phyloP scores from a whole-genome alignment of 2,329 filamentous ascomycete genomes.

The Sporothrix schenckii region DNA sequence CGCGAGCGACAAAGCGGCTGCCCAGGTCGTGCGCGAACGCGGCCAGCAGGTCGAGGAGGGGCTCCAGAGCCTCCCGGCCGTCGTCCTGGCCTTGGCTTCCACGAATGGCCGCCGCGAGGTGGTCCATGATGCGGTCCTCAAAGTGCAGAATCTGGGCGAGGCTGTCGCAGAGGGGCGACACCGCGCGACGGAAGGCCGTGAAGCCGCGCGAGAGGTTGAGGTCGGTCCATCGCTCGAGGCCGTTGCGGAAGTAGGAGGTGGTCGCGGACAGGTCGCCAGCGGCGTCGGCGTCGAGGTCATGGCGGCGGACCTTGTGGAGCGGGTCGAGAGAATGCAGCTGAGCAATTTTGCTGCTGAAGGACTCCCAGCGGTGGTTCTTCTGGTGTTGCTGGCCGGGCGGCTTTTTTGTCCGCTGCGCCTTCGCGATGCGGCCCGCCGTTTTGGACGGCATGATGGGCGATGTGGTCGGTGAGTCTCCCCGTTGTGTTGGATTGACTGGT shows the following conservation, averaged over 20 bases:
- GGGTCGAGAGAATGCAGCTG: slow-evolving; percentile 90
- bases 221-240: slow-evolving; percentile 86
- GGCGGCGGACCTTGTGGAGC: slow-evolving; percentile 81
- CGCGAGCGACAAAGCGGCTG: slow-evolving; percentile 73
- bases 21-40: slow-evolving; percentile 96
- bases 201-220: slow-evolving; percentile 87
- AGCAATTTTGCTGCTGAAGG: slow-evolving; percentile 85
- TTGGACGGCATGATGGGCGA: slow-evolving; percentile 60
- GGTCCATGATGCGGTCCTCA: slow-evolving; percentile 78
- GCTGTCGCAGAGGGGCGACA: slow-evolving; percentile 80
- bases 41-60: slow-evolving; percentile 82
- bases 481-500: background rate
- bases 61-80: slow-evolving; percentile 80
- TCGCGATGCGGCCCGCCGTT: slow-evolving; percentile 67
- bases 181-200: slow-evolving; percentile 72
- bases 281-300: slow-evolving; percentile 66
- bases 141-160: slow-evolving; percentile 91
- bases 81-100: slow-evolving; percentile 50
- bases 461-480: background rate
- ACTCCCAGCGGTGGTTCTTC: slow-evolving; percentile 87
- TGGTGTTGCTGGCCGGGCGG: slow-evolving; percentile 57
- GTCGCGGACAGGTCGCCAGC: slow-evolving; percentile 73
- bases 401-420: slow-evolving; percentile 69
- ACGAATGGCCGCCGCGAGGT: slow-evolving; percentile 75
- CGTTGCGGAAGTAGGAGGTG: slow-evolving; percentile 84